phyloP scores from a whole-genome alignment of 257 asterid genomes.

The Rehmannia glutinosa region DNA sequence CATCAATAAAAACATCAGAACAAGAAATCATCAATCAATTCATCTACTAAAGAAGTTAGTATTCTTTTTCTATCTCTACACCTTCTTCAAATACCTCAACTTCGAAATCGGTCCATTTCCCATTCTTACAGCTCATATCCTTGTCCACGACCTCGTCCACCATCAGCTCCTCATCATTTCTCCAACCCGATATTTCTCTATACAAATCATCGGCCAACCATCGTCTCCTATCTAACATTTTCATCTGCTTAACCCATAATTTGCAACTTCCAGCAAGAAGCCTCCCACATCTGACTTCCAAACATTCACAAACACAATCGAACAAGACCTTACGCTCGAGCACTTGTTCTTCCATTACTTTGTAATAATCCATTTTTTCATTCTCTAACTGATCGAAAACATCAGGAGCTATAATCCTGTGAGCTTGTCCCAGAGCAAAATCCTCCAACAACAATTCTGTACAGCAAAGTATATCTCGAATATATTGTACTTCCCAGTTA shows the following conservation, averaged over 20 bases:
- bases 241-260: conserved; percentile 58
- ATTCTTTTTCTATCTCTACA: conserved; percentile 67
- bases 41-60: conserved; percentile 65
- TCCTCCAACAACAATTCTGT: conserved; percentile 51
- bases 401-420: conserved; percentile 47
- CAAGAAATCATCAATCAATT: conserved; percentile 57
- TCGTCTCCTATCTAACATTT: conserved; percentile 32
- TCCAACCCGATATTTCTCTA: conserved; percentile 71
- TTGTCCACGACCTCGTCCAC: conserved; percentile 90
- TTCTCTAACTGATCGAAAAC: conserved; percentile 60
- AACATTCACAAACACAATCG: conserved; percentile 60
- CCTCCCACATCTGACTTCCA: conserved; percentile 40
- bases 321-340: conserved; percentile 61
- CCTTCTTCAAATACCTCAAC: conserved; percentile 78
- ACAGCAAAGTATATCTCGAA: conserved; percentile 39
- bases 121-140: conserved; percentile 71
- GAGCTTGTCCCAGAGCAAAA: conserved; percentile 55
- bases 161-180: conserved; percentile 62
- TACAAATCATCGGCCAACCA: conserved; percentile 74
- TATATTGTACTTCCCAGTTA: conserved; percentile 64
- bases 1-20: conserved; percentile 24
- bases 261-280: conserved; percentile 41
- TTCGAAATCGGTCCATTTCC: conserved; percentile 88
- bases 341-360: conserved; percentile 40
- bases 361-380: conserved; percentile 33